Evolutionary conservation across 2,329 filamentous ascomycete species (phyloP).

Genomic region (Raffaelea albimanens): DNA sequence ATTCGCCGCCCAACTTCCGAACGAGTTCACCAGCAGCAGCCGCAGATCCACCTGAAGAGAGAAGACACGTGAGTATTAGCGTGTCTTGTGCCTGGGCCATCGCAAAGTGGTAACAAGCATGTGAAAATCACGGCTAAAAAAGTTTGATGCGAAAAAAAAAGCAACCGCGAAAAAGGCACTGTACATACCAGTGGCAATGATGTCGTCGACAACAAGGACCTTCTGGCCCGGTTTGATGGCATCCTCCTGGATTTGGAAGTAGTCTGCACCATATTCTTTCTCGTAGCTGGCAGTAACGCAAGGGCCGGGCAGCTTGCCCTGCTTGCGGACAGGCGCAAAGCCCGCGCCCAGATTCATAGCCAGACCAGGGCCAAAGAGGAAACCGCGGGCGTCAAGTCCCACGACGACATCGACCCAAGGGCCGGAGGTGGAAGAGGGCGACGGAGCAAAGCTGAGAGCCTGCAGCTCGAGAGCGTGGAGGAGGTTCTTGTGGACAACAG

Average conservation of each 20-base stretch:
- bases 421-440: conserved; percentile 23
- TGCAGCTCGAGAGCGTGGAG: conserved; percentile 80
- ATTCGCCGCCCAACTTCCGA: conserved; percentile 71
- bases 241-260: conserved; percentile 91
- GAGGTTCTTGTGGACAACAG: conserved; percentile 62
- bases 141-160: not conserved
- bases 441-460: conserved; percentile 48
- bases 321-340: conserved; percentile 90
- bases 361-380: conserved; percentile 86
- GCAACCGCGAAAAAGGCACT: not conserved
- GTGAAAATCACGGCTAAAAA: not conserved
- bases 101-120: not conserved
- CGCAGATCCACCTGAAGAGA: conserved; percentile 70
- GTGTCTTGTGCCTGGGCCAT: not conserved
- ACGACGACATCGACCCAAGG: conserved; percentile 74
- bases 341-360: conserved; percentile 72
- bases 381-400: conserved; percentile 87
- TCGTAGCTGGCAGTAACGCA: conserved; percentile 77
- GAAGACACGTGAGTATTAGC: conserved; percentile 1
- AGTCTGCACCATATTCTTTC: conserved; percentile 94
- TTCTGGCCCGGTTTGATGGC: conserved; percentile 78
- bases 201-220: conserved; percentile 91
- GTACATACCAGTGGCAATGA: conserved; percentile 87
- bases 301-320: conserved; percentile 88
- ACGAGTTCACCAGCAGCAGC: conserved; percentile 81